A percentile compares a stretch with the other conserved stretches of the same genome.
phyloP scores from a whole-genome alignment of 352 stramenopile species.

The Phytophthora sojae region DNA sequence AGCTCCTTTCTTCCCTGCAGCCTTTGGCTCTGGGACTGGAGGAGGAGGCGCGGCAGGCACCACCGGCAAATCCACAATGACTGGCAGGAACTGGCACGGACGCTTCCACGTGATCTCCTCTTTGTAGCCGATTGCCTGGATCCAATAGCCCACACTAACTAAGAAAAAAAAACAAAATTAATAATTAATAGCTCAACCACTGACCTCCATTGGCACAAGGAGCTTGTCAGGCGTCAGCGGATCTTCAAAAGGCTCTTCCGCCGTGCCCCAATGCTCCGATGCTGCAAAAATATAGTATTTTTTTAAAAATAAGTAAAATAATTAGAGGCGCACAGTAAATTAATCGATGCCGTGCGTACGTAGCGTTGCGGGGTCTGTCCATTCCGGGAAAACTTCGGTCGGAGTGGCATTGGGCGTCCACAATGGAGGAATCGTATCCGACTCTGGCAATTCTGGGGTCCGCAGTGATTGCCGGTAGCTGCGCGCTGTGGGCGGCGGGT shows the following conservation, averaged over 20 bases:
- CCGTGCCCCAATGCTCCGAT: conserved; percentile 57
- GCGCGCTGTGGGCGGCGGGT: neutral
- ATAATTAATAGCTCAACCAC: neutral
- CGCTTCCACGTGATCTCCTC: conserved; percentile 65
- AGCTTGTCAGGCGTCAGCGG: conserved; percentile 32
- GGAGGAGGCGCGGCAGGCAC: conserved; percentile 17
- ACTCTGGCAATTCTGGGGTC: conserved; percentile 34
- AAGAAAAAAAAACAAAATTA: neutral
- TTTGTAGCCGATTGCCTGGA: neutral
- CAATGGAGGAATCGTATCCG: conserved; percentile 48
- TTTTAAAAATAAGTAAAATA: neutral
- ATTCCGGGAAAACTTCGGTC: conserved; percentile 68
- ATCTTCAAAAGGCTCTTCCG: conserved; percentile 60
- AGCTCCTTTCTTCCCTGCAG: conserved; percentile 38
- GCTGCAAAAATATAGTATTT: conserved; percentile 24
- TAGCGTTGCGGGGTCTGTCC: conserved; percentile 44
- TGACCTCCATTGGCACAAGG: conserved; percentile 35
- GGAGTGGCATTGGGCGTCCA: conserved; percentile 46
- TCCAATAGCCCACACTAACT: neutral
- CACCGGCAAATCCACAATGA: conserved; percentile 44
- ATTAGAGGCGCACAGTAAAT: neutral
- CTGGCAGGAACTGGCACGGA: conserved; percentile 62
- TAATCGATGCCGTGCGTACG: conserved; percentile 18
- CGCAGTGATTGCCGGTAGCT: conserved; percentile 37
- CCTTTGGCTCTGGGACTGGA: conserved; percentile 41